These are phyloP conservation scores for Erigeron philadelphicus DNA, from an alignment of 140 eudicot species.

Conservation along the genomic window DNA sequence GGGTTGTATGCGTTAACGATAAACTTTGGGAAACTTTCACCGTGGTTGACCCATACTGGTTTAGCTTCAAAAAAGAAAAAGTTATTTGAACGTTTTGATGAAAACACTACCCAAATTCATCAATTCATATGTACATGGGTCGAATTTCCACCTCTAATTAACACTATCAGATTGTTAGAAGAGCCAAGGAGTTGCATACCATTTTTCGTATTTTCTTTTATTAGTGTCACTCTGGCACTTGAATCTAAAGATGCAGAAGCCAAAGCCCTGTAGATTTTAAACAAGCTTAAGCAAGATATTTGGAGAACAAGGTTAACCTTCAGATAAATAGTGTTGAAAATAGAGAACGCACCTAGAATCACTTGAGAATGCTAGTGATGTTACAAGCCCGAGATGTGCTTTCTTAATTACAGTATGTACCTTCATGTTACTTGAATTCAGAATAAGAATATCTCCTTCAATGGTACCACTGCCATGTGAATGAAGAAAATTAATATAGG, in stretches of 20 bases:
- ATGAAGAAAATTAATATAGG: constrained; percentile 1
- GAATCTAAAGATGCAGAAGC: constrained; percentile 69
- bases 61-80: no score
- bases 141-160: neutral
- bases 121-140: neutral
- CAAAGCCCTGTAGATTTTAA: constrained; percentile 49
- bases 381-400: constrained; percentile 75
- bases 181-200: constrained; percentile 35
- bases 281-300: neutral
- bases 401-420: constrained; percentile 46
- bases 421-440: constrained; percentile 52
- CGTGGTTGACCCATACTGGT: neutral
- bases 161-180: neutral
- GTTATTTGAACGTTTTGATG: no score
- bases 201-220: constrained; percentile 45
- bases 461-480: constrained; percentile 59
- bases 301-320: neutral
- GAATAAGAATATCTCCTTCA: constrained; percentile 53
- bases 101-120: neutral
- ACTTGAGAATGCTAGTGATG: constrained; percentile 54
- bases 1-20: neutral
- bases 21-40: neutral
- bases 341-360: constrained; percentile 59
- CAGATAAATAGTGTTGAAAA: neutral
- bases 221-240: constrained; percentile 72